These are phyloP conservation scores for Rutstroemia sp. DNA, from an alignment of 2,329 filamentous ascomycete genomes.

Conservation along the genomic window DNA sequence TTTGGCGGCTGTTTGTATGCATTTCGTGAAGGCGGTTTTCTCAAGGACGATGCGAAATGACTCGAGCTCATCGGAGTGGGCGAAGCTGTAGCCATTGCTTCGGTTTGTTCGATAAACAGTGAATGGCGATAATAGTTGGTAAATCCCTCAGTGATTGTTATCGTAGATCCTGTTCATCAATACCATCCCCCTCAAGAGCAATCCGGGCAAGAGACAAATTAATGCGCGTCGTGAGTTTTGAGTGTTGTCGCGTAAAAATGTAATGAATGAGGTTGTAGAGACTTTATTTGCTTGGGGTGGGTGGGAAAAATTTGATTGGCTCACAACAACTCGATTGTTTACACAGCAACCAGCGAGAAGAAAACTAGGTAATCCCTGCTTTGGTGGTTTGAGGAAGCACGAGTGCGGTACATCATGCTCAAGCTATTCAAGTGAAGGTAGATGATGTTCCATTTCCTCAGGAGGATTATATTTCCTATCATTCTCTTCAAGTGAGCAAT, in stretches of 20 bases:
- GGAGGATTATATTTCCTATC: too few relatives aligned
- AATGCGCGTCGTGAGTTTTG: not conserved
- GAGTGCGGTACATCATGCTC: too few relatives aligned
- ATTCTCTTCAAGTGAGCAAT: too few relatives aligned
- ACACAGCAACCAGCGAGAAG: not conserved
- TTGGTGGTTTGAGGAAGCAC: not conserved
- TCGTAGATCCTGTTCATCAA: conserved; percentile 15
- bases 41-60: conserved; percentile 38
- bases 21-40: conserved; percentile 47
- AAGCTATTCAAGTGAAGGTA: too few relatives aligned
- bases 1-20: conserved; percentile 44
- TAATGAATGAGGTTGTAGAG: conserved; percentile 1
- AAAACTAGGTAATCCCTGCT: not conserved
- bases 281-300: not conserved
- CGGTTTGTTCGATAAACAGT: not conserved
- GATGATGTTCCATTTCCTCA: too few relatives aligned
- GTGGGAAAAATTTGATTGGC: conserved; percentile 9
- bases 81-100: conserved; percentile 44
- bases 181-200: conserved; percentile 20
- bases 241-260: not conserved
- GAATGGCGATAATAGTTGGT: conserved; percentile 6
- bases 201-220: conserved; percentile 11
- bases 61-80: conserved; percentile 47
- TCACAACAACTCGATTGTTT: not conserved
- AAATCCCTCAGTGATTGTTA: conserved; percentile 9